phyloP scores from a whole-genome alignment of 441 rosid species.

The Bruguiera hainesii region DNA sequence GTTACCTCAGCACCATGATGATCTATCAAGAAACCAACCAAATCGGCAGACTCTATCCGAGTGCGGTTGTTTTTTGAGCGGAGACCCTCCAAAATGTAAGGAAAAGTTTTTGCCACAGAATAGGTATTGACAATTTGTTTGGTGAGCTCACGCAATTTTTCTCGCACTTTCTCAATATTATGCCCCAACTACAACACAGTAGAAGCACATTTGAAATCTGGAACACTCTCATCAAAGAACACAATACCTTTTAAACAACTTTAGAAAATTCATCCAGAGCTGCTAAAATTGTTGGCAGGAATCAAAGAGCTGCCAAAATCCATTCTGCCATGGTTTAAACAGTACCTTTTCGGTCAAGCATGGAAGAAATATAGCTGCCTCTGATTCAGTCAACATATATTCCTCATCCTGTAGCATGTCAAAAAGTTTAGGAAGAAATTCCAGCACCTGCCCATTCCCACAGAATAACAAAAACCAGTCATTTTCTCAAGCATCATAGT shows the following conservation, averaged over 20 bases:
- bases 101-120: conserved; percentile 73
- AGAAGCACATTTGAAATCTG: neutral
- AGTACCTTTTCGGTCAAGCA: conserved; percentile 94
- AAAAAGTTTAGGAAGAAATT: conserved; percentile 92
- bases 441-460: conserved; percentile 70
- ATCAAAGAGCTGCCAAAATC: neutral
- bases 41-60: conserved; percentile 92
- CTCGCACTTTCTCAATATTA: conserved; percentile 96
- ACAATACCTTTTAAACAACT: neutral
- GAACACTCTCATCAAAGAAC: neutral
- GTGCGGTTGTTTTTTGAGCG: conserved; percentile 98
- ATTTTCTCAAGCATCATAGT: conserved; percentile 14
- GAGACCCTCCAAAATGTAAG: conserved; percentile 93
- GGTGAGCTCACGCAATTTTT: conserved; percentile 94
- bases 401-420: conserved; percentile 71
- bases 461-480: conserved; percentile 1
- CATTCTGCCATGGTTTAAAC: conserved; percentile 8
- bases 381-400: conserved; percentile 80
- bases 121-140: conserved; percentile 78
- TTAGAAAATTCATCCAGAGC: neutral
- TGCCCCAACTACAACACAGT: conserved; percentile 79
- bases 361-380: conserved; percentile 96
- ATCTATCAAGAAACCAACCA: conserved; percentile 89
- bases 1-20: conserved; percentile 89
- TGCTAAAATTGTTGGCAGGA: neutral